Evolutionary conservation across 176 grass and related monocot genomes (phyloP), one percentile per base, ranked within the genome.

Genomic region (Musa troglodytarum): DNA sequence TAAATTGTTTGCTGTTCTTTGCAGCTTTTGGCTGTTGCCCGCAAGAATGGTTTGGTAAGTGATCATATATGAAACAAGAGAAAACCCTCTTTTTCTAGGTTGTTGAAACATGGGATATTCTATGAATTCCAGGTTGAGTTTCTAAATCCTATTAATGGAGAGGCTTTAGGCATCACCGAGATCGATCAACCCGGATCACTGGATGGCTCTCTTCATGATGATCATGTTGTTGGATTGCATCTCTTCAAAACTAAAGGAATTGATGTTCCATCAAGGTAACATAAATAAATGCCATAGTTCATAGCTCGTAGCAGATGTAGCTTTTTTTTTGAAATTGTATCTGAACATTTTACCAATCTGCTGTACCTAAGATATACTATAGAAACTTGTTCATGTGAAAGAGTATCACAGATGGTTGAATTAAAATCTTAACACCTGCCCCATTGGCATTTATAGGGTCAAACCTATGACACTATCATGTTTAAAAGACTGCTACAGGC

Each of bases 31-130:
- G 91, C 83, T 10, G 82, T 99, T 82, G 91, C 85, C 53, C 88
- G 91, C 74, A 94, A 95, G 81, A 94, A 99, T 75, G 82, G 82
- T n/a, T 81, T 89, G 82, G 90, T 94, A 77, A 84, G 95, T 81
- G 24, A 19, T 19, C 58, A 22, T 9, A 54, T 75, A 43, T 10
- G 70, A 2, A 11, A 69, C 2, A 11, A 17, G n/a, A 55, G 80
- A 49, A 4, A 17, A 50, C 75, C 34, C 14, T 2, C 20, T 72
- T 74, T 69, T 63, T 68, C 1, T 57, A 15, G 65, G 43, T 52
- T 75, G 52, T 54, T 50, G 76, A 63, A 25, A 73, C 54, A 82
- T 70, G 50, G 8, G 1, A 51, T 55, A 67, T 75, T 56, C 10
- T 88, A 49, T 76, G 74, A 84, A 69, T 10, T 78, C 65, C 79